phyloP scores from a whole-genome alignment of 179 eudicot genomes.

The Silene coronaria region DNA sequence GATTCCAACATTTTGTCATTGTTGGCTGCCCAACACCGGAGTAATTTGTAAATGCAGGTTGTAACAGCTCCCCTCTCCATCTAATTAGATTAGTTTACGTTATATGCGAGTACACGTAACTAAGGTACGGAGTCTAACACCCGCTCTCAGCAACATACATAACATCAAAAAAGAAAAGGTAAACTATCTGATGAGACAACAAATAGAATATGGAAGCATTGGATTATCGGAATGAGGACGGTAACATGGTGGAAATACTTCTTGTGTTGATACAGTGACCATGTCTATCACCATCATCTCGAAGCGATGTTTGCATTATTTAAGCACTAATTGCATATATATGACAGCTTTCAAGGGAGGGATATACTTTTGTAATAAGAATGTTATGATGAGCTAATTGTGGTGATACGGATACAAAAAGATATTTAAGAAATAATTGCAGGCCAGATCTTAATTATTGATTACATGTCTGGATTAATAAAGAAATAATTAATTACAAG shows the following conservation, averaged over 20 bases:
- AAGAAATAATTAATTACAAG: not conserved
- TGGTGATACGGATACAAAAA: not conserved
- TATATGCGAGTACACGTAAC: not conserved
- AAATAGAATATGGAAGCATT: not conserved
- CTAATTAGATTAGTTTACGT: not conserved
- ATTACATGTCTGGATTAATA: not conserved
- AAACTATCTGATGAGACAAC: not conserved
- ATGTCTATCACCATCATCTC: not conserved
- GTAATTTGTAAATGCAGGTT: constrained; percentile 16
- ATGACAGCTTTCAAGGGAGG: not conserved
- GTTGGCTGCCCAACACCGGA: constrained; percentile 17
- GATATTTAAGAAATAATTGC: not conserved
- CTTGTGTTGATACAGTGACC: not conserved
- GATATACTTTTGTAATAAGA: constrained; percentile 3
- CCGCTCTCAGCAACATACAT: not conserved
- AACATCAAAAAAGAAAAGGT: not conserved
- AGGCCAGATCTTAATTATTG: not conserved
- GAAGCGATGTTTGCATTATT: not conserved
- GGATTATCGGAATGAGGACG: not conserved
- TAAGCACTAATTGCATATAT: not conserved
- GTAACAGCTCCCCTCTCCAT: not conserved
- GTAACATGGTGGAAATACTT: not conserved
- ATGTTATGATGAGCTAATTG: not conserved
- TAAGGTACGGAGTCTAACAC: not conserved
- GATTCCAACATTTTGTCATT: constrained; percentile 17